Conservation (phyloP, 108 stramenopile species). For the Conticribra weissflogii region DNA sequence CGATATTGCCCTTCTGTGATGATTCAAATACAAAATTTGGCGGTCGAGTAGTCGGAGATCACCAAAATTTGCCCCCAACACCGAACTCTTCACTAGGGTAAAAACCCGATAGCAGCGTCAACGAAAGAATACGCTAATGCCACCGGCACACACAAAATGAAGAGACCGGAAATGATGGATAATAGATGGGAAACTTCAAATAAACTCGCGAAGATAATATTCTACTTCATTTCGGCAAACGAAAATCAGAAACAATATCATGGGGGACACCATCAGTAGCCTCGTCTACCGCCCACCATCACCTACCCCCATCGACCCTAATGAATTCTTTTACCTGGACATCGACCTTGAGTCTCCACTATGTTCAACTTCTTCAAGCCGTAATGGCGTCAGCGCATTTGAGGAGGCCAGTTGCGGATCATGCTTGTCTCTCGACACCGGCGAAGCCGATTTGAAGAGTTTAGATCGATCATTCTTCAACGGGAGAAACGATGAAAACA, state of each 20-base stretch:
- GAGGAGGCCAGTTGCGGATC: not conserved
- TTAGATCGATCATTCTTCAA: not conserved
- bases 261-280: constrained; percentile 53
- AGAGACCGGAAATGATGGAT: no score
- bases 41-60: no score
- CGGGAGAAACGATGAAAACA: not conserved
- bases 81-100: no score
- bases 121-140: no score
- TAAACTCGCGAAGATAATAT: not conserved
- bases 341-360: constrained; percentile 36
- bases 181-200: no score
- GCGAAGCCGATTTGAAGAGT: not conserved
- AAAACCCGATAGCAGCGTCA: no score
- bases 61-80: no score
- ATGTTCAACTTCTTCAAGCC: not conserved
- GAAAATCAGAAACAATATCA: constrained; percentile 7
- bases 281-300: constrained; percentile 56
- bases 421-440: not conserved
- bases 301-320: constrained; percentile 42
- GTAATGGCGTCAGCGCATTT: not conserved
- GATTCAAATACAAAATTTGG: no score
- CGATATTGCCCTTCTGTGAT: no score
- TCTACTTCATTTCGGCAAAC: not conserved
- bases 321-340: constrained; percentile 48
- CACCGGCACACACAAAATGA: no score